Evolutionary conservation across 1,139 yeast species (phyloP).

Genomic region (Nematodospora anomalae): DNA sequence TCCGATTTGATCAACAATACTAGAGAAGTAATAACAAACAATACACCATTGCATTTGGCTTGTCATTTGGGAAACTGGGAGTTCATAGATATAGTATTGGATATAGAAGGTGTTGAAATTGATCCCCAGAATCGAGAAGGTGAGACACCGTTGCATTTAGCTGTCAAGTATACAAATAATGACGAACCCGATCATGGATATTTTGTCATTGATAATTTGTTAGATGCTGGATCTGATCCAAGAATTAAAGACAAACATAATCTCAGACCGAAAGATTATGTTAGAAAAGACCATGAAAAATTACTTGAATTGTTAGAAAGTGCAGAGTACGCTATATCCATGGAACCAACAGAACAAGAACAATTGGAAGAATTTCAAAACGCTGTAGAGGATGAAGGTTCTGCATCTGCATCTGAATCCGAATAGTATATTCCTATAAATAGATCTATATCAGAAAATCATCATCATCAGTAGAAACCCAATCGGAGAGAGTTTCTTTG

Average conservation of each 20-base stretch:
- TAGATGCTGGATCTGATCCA: slow-evolving; percentile 96
- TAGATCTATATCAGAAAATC: slow-evolving; percentile 22
- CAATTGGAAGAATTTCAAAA: slow-evolving; percentile 24
- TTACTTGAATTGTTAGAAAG: slow-evolving; percentile 68
- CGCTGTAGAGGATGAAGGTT: slow-evolving; percentile 26
- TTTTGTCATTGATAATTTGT: slow-evolving; percentile 73
- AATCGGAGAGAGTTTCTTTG: slow-evolving; percentile 24
- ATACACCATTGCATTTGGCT: slow-evolving; percentile 79
- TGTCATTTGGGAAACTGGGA: slow-evolving; percentile 84
- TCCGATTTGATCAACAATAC: slow-evolving; percentile 68
- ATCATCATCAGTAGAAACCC: slow-evolving; percentile 35
- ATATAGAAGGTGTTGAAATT: slow-evolving; percentile 87
- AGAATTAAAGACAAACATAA: slow-evolving; percentile 39
- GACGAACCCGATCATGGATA: slow-evolving; percentile 86
- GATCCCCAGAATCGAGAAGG: slow-evolving; percentile 79
- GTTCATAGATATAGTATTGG: slow-evolving; percentile 77
- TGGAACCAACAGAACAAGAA: slow-evolving; percentile 35
- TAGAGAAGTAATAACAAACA: slow-evolving; percentile 73
- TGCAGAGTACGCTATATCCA: slow-evolving; percentile 70
- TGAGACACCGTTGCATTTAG: slow-evolving; percentile 87
- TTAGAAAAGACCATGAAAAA: slow-evolving; percentile 48
- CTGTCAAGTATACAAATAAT: slow-evolving; percentile 65
- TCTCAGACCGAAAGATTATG: slow-evolving; percentile 74
- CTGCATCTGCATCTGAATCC: slow-evolving; percentile 39
- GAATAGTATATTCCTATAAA: slow-evolving; percentile 19